Evolutionary conservation across 306 rosid species (phyloP).

Genomic region (Trichosanthes truncata): DNA sequence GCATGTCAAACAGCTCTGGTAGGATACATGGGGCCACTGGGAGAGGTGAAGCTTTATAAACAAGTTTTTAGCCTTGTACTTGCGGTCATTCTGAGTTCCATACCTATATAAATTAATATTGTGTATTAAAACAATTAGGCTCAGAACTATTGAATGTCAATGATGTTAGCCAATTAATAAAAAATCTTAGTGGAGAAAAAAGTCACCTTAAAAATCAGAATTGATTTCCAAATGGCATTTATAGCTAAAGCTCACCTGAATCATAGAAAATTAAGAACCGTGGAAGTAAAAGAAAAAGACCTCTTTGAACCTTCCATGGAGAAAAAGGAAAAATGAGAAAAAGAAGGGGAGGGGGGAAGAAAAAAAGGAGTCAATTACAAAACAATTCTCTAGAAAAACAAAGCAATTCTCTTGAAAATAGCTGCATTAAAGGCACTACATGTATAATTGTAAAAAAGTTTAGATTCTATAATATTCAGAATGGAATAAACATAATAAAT

Average conservation of each 20-base stretch:
- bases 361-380: background rate
- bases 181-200: background rate
- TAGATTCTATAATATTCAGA: background rate
- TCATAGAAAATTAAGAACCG: conserved; percentile 81
- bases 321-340: background rate
- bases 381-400: background rate
- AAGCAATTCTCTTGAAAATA: too few species aligned
- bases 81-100: conserved; percentile 92
- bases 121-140: conserved; percentile 10
- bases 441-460: background rate
- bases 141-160: background rate
- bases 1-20: conserved; percentile 98
- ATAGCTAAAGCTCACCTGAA: conserved; percentile 49
- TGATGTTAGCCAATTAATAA: conserved; percentile 33
- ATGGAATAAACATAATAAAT: too few species aligned
- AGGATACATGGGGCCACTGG: conserved; percentile 97
- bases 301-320: conserved; percentile 79
- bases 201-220: background rate
- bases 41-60: conserved; percentile 88
- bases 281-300: conserved; percentile 78
- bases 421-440: background rate
- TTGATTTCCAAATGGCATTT: conserved; percentile 10
- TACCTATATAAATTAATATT: conserved; percentile 30
- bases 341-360: background rate
- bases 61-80: conserved; percentile 85